Conservation (phyloP, 805 yeast species). For the Spathaspora gorwiae region DNA sequence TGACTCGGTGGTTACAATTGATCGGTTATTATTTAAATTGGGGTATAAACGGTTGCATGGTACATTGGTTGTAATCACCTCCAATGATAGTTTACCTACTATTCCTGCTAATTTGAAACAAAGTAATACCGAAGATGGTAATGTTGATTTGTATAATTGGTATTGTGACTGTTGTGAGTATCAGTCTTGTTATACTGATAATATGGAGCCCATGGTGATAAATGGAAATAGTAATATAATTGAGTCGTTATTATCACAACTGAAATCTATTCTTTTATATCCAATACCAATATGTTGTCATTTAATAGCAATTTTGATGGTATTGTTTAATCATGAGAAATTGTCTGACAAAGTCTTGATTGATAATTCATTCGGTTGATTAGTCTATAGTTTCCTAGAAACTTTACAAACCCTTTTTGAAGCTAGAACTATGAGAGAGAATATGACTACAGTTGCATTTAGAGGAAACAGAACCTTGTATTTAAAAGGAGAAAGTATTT, state of each 20-base stretch:
- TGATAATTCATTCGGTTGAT: neutral
- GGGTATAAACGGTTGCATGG: neutral
- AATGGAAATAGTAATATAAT: neutral
- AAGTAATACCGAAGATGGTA: neutral
- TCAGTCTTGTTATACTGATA: constrained; percentile 7
- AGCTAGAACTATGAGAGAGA: no score
- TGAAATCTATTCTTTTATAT: constrained; percentile 7
- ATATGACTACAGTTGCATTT: no score
- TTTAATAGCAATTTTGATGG: constrained; percentile 14
- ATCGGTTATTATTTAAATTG: constrained; percentile 4
- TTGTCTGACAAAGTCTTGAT: neutral
- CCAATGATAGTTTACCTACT: neutral
- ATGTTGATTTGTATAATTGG: constrained; percentile 23
- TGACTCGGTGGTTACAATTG: neutral
- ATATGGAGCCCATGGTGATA: neutral
- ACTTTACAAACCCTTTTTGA: no score
- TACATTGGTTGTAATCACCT: neutral
- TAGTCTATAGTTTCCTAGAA: neutral
- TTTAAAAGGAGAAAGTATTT: neutral
- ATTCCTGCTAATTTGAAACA: no score
- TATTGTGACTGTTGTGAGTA: constrained; percentile 28
- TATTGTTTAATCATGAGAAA: constrained; percentile 3
- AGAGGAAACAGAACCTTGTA: no score
- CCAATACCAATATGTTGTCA: constrained; percentile 21
- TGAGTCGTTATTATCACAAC: constrained; percentile 2